Evolutionary conservation across 495 filamentous ascomycete genomes (phyloP), one percentile per base, ranked within the genome.

Genomic region (Talaromyces trachyspermus): DNA sequence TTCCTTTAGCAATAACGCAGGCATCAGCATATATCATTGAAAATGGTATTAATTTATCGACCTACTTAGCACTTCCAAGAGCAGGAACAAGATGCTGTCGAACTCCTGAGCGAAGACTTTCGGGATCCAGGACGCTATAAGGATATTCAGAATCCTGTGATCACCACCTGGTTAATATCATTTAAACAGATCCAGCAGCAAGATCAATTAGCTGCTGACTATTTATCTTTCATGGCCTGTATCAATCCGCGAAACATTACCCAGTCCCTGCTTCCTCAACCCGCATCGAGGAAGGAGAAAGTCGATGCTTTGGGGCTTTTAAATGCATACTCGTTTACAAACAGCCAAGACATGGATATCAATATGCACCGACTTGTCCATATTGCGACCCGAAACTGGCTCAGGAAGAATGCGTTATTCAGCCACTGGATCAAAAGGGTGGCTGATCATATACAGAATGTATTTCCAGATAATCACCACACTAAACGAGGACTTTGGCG

Each of bases 81-180:
- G 0, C 63, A 65, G 10, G 67, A 76, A 18, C 43, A 68, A 26
- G 60, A 68, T 11, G 51, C 52, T 2, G 55, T 70, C 7, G 56
- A 61, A 15, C 54, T 79, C 5, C 52, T 80, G 11, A 74, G 69
- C 47, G 52, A 64, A 54, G 75, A 78, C 4, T 82, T 78, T 43
- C 58, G 64, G 5, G 72, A 78, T 25, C 51, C 64, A 5, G 52
- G 61, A 8, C 55, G 72, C 40, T 75, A 78, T 46, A 29, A 26
- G 4, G 62, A 58, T 5, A 60, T 53, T 12, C 57, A 68, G 14
- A 81, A 79, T 46, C 64, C 78, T 3, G 63, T 81, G 0, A 74
- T 72, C 2, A 65, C 61, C 0, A 83, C 77, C 0, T 81, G 74
- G 77, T 58, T 72, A 0, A 68, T 77, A 0, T 77, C 76, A 0